These are phyloP conservation scores for Oehlia diaphana DNA, from an alignment of 192 early-diverging fungal genomes.

Conservation along the genomic window DNA sequence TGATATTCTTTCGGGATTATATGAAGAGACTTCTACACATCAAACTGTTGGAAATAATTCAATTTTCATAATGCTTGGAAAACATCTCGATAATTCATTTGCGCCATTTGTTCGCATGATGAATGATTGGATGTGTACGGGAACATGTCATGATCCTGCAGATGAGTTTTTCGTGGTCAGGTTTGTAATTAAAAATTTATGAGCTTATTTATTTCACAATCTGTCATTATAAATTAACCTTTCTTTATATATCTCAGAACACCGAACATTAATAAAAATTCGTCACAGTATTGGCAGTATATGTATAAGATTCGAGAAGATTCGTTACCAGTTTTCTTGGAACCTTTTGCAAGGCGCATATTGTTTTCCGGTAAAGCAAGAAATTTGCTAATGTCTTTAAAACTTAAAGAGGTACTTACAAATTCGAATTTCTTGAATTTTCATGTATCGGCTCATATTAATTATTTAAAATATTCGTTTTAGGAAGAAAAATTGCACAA, in stretches of 20 bases:
- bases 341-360: conserved; percentile 20
- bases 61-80: conserved; percentile 14
- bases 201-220: too few species aligned
- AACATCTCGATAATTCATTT: conserved; percentile 26
- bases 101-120: conserved; percentile 39
- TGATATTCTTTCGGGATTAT: conserved; percentile 12
- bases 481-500: neutral
- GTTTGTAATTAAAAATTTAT: neutral
- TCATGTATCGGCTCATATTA: neutral
- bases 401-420: conserved; percentile 15
- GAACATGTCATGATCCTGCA: conserved; percentile 34
- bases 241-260: neutral
- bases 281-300: conserved; percentile 34
- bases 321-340: conserved; percentile 19
- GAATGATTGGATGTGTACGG: conserved; percentile 43
- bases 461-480: neutral
- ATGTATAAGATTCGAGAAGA: conserved; percentile 31
- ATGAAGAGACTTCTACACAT: conserved; percentile 2
- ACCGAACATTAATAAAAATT: neutral
- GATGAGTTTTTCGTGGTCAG: conserved; percentile 39
- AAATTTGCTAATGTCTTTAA: conserved; percentile 29
- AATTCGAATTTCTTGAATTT: neutral
- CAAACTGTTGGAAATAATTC: conserved; percentile 17
- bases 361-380: conserved; percentile 34
- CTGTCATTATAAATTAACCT: neutral